These are phyloP conservation scores for Meira miltonrushii DNA, from an alignment of 1,284 basidiomycete genomes.

Conservation along the genomic window DNA sequence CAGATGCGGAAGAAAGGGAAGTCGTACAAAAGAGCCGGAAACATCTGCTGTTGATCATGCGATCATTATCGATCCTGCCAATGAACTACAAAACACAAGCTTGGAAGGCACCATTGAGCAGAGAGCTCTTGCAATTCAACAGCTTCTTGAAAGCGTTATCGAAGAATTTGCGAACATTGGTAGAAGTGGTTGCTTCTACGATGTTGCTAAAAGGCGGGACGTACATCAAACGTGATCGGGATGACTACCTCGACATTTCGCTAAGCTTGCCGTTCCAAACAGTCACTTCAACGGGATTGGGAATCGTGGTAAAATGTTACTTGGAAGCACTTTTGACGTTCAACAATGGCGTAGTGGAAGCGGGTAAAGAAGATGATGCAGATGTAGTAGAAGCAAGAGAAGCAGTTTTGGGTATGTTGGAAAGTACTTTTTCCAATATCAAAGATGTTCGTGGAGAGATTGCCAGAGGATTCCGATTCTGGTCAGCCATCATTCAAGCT, in stretches of 20 bases:
- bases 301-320: conserved; percentile 81
- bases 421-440: conserved; percentile 85
- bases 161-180: conserved; percentile 77
- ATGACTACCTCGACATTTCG: conserved; percentile 87
- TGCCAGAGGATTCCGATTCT: conserved; percentile 93
- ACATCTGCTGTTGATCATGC: conserved; percentile 89
- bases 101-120: conserved; percentile 78
- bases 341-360: conserved; percentile 60
- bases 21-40: background rate
- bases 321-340: conserved; percentile 79
- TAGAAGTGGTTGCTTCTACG: conserved; percentile 86
- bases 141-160: conserved; percentile 87
- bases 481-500: conserved; percentile 86
- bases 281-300: conserved; percentile 96
- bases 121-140: conserved; percentile 96
- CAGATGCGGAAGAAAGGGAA: conserved; percentile 56
- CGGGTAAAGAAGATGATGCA: conserved; percentile 61
- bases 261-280: conserved; percentile 70
- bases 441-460: conserved; percentile 81
- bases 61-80: conserved; percentile 86
- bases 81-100: conserved; percentile 68
- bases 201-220: conserved; percentile 86
- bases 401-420: conserved; percentile 81
- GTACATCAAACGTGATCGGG: conserved; percentile 63
- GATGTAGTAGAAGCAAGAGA: conserved; percentile 77